Percentiles rank a stretch among this genome's conserved stretches.
phyloP scores from a whole-genome alignment of 2,329 filamentous ascomycete genomes.

The Byssoonygena ceratinophila region DNA sequence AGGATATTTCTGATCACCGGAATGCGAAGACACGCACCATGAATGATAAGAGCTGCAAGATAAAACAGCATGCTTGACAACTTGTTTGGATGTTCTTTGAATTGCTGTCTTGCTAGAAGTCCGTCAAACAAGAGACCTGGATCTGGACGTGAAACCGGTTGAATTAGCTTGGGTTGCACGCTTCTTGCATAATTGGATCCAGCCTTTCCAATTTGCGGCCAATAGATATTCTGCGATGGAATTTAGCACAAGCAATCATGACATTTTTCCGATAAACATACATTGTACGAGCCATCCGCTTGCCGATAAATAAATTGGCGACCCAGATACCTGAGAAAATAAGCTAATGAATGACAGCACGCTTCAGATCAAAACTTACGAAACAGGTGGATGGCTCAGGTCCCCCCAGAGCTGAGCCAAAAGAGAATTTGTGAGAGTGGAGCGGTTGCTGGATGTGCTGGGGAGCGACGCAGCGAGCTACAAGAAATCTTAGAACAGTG shows the following conservation, averaged over 20 bases:
- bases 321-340: constrained; percentile 36
- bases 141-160: constrained; percentile 19
- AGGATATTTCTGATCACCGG: neutral
- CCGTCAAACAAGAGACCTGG: constrained; percentile 23
- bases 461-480: constrained; percentile 24
- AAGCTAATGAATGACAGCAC: constrained; percentile 33
- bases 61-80: constrained; percentile 42
- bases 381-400: constrained; percentile 26
- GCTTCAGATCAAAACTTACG: constrained; percentile 22
- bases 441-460: constrained; percentile 18
- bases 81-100: constrained; percentile 33
- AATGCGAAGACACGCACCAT: constrained; percentile 25
- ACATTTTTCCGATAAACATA: constrained; percentile 6
- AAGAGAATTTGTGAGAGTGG: constrained; percentile 21
- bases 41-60: constrained; percentile 44
- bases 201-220: constrained; percentile 21
- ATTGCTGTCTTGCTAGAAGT: constrained; percentile 14
- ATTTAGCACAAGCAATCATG: neutral
- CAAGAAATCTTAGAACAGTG: constrained; percentile 20
- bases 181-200: constrained; percentile 23
- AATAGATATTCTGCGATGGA: constrained; percentile 17
- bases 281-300: constrained; percentile 23
- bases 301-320: constrained; percentile 26
- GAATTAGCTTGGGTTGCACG: constrained; percentile 17
- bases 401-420: constrained; percentile 26